Base-by-base conservation (phyloP, 768 basidiomycete species). In the Kwoniella sp. region DNA sequence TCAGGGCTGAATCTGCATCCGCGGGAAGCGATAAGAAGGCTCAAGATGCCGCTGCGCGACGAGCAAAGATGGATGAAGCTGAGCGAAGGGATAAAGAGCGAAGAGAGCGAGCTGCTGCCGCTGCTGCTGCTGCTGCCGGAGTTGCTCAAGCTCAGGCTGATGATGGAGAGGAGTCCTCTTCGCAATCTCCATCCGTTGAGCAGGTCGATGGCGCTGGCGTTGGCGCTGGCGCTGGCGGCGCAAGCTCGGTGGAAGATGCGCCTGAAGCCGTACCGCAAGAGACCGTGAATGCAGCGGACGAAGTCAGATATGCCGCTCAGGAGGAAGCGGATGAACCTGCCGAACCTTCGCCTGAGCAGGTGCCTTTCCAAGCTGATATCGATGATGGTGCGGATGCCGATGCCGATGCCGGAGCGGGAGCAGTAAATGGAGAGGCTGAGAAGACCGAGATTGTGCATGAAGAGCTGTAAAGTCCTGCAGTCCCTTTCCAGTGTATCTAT, bases 31-130 rank as follows among this genome's bases (percentile, higher is more conserved):
- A 69, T 8, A 56, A n/a, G 33, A 72, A 73, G 37, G 55, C 61
- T 4, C 17, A 51, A 36, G 67, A 69, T 13, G 67, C 67, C 13
- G 37, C 59, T 21, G 68, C 68, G 1, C 48, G 55, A 13, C 53
- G 55, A 60, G 68, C 65, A 3, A 79, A 76, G 58, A 64, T 72
- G 65, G 72, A 72, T 22, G 74, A 77, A 58, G 76, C 70, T 27
- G 77, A 79, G 50, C 64, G 67, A 40, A 61, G 72, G 40, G 73
- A 79, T 55, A 63, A 62, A 47, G 56, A 63, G 1, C 58, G 77
- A 13, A 51, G 75, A 27, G 77, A 73, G 48, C 72, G 70, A 51
- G 26, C 50, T 36, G 62, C 65, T 27, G 63, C 65, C 33, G 58
- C 63, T 36, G 44, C 60, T 53, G 26, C 58, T 57, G n/a, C 50